These are phyloP conservation scores for Pneumocystis murina DNA, from an alignment of 1,139 yeast species.

Conservation along the genomic window DNA sequence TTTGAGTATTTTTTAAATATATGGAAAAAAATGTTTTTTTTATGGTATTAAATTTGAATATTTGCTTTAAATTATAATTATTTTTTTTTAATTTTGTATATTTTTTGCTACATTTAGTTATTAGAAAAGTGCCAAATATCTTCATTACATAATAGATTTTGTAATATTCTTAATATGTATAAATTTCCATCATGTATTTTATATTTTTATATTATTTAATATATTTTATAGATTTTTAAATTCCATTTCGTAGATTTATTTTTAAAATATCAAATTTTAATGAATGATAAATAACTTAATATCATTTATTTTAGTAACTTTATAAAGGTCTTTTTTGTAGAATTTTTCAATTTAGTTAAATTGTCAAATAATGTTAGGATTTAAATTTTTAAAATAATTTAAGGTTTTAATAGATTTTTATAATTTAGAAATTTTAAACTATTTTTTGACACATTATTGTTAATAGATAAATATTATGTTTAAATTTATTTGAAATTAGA, in stretches of 20 bases:
- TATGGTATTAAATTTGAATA: neutral
- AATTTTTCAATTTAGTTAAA: neutral
- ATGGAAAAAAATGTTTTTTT: neutral
- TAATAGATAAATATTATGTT: neutral
- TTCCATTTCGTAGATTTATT: neutral
- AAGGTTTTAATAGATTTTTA: neutral
- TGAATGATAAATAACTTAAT: neutral
- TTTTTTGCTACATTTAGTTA: neutral
- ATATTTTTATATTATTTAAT: neutral
- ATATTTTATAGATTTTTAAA: neutral
- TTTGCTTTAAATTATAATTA: neutral
- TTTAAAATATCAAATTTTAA: neutral
- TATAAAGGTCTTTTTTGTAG: neutral
- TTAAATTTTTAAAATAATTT: neutral
- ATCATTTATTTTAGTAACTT: neutral
- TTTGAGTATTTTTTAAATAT: neutral
- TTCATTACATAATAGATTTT: neutral
- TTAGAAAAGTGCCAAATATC: neutral
- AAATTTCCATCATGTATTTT: neutral
- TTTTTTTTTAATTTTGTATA: neutral
- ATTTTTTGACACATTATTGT: neutral
- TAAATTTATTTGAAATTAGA: neutral
- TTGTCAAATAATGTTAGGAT: neutral
- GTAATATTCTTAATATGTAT: neutral
- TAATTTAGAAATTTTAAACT: neutral